These are phyloP conservation scores for Cochlearia excelsa DNA, from an alignment of 345 rosid species.

Conservation along the genomic window DNA sequence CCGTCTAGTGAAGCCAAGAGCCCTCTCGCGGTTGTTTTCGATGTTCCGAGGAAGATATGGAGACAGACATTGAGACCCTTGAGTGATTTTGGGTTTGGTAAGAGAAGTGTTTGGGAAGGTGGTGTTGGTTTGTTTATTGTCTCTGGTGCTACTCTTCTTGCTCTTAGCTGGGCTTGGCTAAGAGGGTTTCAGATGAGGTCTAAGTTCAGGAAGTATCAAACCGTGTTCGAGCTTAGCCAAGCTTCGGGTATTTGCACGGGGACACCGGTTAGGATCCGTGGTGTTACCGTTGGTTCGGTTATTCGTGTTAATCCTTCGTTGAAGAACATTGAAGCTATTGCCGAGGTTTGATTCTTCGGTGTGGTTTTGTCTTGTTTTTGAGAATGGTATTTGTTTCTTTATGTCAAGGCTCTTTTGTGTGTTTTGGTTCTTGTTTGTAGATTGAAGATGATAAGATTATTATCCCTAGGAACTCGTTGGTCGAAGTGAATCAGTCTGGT, in stretches of 20 bases:
- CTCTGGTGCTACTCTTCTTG: slow-evolving; percentile 79
- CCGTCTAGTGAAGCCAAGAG: slow-evolving; percentile 47
- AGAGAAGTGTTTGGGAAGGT: slow-evolving; percentile 95
- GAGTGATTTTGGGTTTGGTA: slow-evolving; percentile 91
- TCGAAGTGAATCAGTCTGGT: slow-evolving; percentile 99
- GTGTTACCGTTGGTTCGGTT: slow-evolving; percentile 86
- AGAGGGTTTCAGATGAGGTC: slow-evolving; percentile 77
- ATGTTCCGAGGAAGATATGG: slow-evolving; percentile 72
- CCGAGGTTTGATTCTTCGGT: slow-evolving; percentile 56
- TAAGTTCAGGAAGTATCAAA: slow-evolving; percentile 76
- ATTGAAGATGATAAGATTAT: slow-evolving; percentile 93
- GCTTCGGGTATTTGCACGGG: slow-evolving; percentile 91
- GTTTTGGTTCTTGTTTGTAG: slow-evolving; percentile 33
- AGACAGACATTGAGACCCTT: slow-evolving; percentile 73
- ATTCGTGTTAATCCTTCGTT: slow-evolving; percentile 88
- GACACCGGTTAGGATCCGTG: slow-evolving; percentile 94
- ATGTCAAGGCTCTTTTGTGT: background rate
- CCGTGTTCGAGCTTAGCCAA: slow-evolving; percentile 75
- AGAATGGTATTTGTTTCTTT: background rate
- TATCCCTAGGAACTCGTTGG: slow-evolving; percentile 78
- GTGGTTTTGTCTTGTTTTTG: slow-evolving; percentile 10
- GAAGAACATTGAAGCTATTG: slow-evolving; percentile 84
- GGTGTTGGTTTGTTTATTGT: slow-evolving; percentile 95
- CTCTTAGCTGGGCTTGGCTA: slow-evolving; percentile 90
- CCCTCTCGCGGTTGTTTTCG: slow-evolving; percentile 61